Evolutionary conservation across 306 rosid species (phyloP).

Genomic region (Echinosophora koreensis): DNA sequence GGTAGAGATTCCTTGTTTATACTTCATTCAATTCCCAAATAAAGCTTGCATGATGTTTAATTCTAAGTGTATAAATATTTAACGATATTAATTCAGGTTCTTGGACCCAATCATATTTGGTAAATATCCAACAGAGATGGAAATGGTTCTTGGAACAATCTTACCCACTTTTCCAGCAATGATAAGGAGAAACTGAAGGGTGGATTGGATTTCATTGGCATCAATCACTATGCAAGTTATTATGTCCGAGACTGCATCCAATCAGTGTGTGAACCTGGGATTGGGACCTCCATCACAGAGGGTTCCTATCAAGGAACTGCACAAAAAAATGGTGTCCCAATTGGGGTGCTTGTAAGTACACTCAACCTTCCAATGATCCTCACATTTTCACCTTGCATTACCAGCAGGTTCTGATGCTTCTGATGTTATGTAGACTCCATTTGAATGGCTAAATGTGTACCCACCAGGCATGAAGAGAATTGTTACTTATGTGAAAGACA

Average conservation of each 20-base stretch:
- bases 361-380: not conserved
- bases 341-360: conserved; percentile 67
- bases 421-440: conserved; percentile 53
- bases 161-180: conserved; percentile 62
- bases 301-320: conserved; percentile 53
- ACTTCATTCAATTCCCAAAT: not conserved
- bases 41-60: not conserved
- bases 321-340: conserved; percentile 53
- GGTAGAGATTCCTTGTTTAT: conserved; percentile 48
- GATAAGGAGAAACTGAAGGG: conserved; percentile 55
- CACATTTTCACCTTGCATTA: not conserved
- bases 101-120: conserved; percentile 72
- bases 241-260: conserved; percentile 66
- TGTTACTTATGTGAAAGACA: conserved; percentile 61
- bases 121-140: conserved; percentile 72
- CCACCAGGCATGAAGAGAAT: conserved; percentile 76
- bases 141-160: conserved; percentile 53
- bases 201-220: conserved; percentile 77
- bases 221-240: conserved; percentile 74
- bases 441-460: conserved; percentile 59
- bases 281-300: conserved; percentile 61
- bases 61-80: not conserved
- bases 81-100: conserved; percentile 56
- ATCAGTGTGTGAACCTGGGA: conserved; percentile 59
- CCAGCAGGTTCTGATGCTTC: conserved; percentile 18